Percentiles rank a stretch among this genome's conserved stretches.
Conservation (phyloP, 2,329 filamentous ascomycete genomes). For the Fusarium circinatum region DNA sequence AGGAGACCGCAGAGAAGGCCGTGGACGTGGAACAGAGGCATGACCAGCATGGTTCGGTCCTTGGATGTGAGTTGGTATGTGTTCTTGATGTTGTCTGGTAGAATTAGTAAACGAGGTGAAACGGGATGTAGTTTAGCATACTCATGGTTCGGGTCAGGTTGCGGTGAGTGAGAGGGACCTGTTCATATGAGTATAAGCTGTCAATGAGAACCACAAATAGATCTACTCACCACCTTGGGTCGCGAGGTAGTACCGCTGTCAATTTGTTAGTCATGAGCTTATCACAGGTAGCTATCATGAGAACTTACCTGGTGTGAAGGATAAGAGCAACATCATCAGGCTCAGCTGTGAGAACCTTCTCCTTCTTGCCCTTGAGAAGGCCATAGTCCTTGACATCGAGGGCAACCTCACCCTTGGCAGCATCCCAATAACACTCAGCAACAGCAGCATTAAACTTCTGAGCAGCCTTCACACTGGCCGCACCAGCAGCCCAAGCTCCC, state of each 20-base stretch:
- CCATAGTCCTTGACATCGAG: constrained; percentile 82
- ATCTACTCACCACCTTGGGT: constrained; percentile 76
- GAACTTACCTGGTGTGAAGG: constrained; percentile 73
- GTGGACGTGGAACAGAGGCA: constrained; percentile 92
- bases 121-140: constrained; percentile 42
- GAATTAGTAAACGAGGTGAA: constrained; percentile 39
- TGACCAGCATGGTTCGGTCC: constrained; percentile 86
- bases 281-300: neutral
- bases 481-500: constrained; percentile 73
- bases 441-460: constrained; percentile 84
- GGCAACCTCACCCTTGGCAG: constrained; percentile 69
- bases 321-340: constrained; percentile 85
- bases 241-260: constrained; percentile 80
- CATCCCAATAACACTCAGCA: constrained; percentile 86
- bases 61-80: constrained; percentile 77
- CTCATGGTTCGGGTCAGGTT: constrained; percentile 86
- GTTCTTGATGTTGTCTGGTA: constrained; percentile 75
- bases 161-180: constrained; percentile 81
- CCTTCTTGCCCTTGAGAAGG: constrained; percentile 63
- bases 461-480: constrained; percentile 79
- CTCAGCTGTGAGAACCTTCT: constrained; percentile 60
- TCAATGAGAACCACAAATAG: neutral
- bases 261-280: constrained; percentile 36
- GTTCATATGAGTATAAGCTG: constrained; percentile 18
- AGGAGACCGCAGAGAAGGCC: constrained; percentile 87